Percentiles rank a stretch among this genome's conserved stretches.
Conservation (phyloP, 176 grass and related monocot species). For the Hsuehochloa calcarea region DNA sequence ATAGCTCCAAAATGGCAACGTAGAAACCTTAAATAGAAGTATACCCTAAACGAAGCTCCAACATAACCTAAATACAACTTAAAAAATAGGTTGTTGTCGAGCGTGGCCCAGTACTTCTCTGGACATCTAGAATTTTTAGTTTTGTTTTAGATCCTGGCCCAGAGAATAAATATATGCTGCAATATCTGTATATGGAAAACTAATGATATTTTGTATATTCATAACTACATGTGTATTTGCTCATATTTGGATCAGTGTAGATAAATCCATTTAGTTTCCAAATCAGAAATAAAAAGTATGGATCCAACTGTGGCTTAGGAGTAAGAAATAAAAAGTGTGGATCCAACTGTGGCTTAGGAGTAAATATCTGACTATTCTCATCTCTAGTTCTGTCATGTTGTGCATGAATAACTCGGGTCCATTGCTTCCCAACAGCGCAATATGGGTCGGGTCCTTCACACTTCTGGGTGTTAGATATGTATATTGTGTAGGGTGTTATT, state of each 20-base stretch:
- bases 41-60: not conserved
- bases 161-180: not conserved
- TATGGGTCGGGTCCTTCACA: not conserved
- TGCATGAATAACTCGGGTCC: not conserved
- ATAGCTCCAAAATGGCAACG: not conserved
- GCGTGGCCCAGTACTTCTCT: not conserved
- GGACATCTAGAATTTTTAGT: not conserved
- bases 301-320: not conserved
- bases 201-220: not conserved
- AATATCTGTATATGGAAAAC: not conserved
- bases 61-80: not conserved
- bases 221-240: not conserved
- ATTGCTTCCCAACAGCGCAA: not conserved
- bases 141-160: not conserved
- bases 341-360: not conserved
- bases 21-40: not conserved
- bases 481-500: too few species aligned
- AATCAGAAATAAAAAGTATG: not conserved
- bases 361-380: not conserved
- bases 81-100: not conserved
- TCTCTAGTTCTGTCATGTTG: not conserved
- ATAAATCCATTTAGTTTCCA: conserved; percentile 6
- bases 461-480: too few species aligned
- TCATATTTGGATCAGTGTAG: not conserved
- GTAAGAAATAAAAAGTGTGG: not conserved